Percentiles rank a stretch among this genome's conserved stretches.
Evolutionary conservation across 441 rosid species (phyloP).

Genomic region (Cnidoscolus chayamansa): DNA sequence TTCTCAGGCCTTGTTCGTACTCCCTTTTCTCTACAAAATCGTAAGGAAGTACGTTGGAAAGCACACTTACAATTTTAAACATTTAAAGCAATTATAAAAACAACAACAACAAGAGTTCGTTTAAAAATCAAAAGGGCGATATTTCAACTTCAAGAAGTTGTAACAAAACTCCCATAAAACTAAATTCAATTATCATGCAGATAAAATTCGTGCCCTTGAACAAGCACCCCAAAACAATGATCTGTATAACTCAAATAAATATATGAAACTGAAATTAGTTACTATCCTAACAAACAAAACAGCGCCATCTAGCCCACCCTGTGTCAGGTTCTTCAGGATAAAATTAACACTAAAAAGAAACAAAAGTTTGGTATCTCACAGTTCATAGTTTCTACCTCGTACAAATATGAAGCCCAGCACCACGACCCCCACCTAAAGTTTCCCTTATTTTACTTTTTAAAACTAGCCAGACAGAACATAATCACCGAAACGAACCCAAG

Average conservation of each 20-base stretch:
- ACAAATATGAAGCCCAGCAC: neutral
- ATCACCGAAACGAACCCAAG: neutral
- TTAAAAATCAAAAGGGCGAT: neutral
- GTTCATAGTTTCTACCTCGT: constrained; percentile 8
- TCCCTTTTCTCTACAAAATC: constrained; percentile 35
- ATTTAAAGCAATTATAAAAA: neutral
- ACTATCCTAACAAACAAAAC: constrained; percentile 38
- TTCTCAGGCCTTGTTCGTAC: constrained; percentile 12
- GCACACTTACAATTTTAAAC: neutral
- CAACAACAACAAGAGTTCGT: neutral
- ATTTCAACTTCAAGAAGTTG: neutral
- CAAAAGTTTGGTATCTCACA: constrained; percentile 12
- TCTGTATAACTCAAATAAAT: constrained; percentile 3
- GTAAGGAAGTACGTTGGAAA: constrained; percentile 18
- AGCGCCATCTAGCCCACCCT: constrained; percentile 18
- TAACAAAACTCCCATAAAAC: constrained; percentile 12
- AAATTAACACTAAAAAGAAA: constrained; percentile 10
- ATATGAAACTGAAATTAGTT: constrained; percentile 28
- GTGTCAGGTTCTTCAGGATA: constrained; percentile 6
- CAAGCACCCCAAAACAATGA: constrained; percentile 6
- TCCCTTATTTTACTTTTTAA: constrained; percentile 25
- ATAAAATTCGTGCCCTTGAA: constrained; percentile 27
- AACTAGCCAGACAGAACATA: constrained; percentile 27
- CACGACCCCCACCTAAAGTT: constrained; percentile 25
- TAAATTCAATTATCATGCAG: constrained; percentile 20